Conservation (phyloP, 306 rosid genomes). For the Bauhinia variegata region DNA sequence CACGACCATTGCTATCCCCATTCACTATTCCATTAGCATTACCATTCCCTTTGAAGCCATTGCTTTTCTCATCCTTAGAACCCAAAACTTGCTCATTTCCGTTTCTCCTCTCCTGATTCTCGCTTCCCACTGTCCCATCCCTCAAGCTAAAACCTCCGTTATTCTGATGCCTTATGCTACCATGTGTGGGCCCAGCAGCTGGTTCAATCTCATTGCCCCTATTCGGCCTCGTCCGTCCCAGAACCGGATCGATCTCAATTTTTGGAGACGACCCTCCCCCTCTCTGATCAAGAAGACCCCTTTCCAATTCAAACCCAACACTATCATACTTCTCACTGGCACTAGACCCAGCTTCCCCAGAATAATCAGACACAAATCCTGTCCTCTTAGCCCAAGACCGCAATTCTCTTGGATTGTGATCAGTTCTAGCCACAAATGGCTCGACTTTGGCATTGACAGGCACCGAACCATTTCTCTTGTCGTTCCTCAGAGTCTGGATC, state of each 20-base stretch:
- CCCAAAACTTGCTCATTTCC: conserved; percentile 46
- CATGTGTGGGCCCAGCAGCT: conserved; percentile 44
- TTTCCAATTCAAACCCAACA: conserved; percentile 58
- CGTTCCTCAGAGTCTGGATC: conserved; percentile 40
- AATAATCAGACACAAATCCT: conserved; percentile 81
- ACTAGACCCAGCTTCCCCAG: conserved; percentile 65
- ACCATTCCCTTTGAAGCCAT: conserved; percentile 46
- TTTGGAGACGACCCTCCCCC: conserved; percentile 73
- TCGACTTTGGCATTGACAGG: conserved; percentile 52
- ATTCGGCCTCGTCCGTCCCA: conserved; percentile 61
- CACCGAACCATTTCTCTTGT: conserved; percentile 39
- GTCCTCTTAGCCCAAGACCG: conserved; percentile 91
- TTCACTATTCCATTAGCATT: conserved; percentile 36
- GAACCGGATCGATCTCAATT: conserved; percentile 82
- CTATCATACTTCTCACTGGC: conserved; percentile 59
- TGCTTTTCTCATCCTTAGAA: conserved; percentile 46
- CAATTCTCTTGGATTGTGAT: conserved; percentile 74
- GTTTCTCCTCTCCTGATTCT: conserved; percentile 44
- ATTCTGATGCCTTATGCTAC: conserved; percentile 44
- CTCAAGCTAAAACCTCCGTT: conserved; percentile 41
- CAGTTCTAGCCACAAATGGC: conserved; percentile 68
- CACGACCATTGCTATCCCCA: conserved; percentile 46
- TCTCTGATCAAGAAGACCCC: conserved; percentile 41
- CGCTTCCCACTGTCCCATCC: conserved; percentile 39
- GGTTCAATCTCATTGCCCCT: conserved; percentile 65